Evolutionary conservation across 495 filamentous ascomycete species (phyloP), one percentile per base, ranked within the genome.

Genomic region (Lasiosphaeris hirsuta): DNA sequence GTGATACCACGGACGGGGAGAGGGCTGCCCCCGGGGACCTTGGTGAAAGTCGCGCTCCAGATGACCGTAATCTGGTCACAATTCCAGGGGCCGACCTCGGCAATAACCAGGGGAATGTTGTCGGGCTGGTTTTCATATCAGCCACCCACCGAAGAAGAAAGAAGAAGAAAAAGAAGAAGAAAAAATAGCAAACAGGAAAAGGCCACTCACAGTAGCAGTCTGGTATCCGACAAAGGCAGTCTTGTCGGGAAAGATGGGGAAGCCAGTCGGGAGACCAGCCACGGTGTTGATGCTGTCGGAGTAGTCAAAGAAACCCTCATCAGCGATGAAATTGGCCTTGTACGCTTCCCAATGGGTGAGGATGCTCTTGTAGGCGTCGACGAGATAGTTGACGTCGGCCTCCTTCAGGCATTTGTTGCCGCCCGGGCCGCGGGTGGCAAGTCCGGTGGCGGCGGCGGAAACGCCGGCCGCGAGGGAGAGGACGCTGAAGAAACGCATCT

Each of bases 271-370:
- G 14, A 62, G 49, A n/a, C 63, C 58, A 8, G 63, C 60, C 5
- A 71, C 45, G 19, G 56, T 64, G 56, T 71, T 71, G 65, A 71
- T 71, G 59, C 60, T 64, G 65, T 68, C 69, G 7, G 62, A 65
- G 17, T 42, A 53, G 51, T 68, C 69, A 36, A 14, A 13, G 46
- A 71, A 69, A 48, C 33, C 34, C 37, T 51, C 13, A 7, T 62
- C 48, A 18, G 67, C 50, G 10, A 69, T 51, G 54, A 63, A 65
- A 41, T 64, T 53, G 49, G 62, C 67, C 56, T 69, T 60, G n/a
- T 42, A 48, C 7, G 51, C 39, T 33, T 65, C 54, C 65, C 65
- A 71, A 1, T 58, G 41, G 39, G 46, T 58, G 41, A 71, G 43
- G 36, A 71, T 67, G 45, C 60, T 56, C 15, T 52, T 45, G 51